A percentile compares a stretch with the other conserved stretches of the same genome.
These are phyloP conservation scores for Fusarium sp. DNA, from an alignment of 2,329 filamentous ascomycete species.

Conservation along the genomic window DNA sequence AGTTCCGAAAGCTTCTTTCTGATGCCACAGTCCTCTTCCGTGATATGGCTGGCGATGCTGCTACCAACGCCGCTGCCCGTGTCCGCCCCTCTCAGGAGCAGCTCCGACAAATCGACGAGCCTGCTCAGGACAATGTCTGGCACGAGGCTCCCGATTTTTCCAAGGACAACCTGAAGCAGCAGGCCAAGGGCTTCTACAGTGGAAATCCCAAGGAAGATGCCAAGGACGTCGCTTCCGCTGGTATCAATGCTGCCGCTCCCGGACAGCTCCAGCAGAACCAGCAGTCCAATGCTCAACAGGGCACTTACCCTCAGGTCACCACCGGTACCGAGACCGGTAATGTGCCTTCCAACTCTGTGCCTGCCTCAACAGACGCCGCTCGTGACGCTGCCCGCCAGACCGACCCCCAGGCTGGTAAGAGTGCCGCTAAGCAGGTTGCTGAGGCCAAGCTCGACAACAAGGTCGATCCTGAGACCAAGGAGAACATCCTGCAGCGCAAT, in stretches of 20 bases:
- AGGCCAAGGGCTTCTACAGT: constrained; percentile 70
- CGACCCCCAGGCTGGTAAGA: constrained; percentile 51
- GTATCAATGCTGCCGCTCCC: constrained; percentile 60
- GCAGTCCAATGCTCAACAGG: constrained; percentile 2
- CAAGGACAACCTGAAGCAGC: constrained; percentile 72
- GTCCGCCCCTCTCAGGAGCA: constrained; percentile 82
- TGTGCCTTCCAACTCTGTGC: not conserved
- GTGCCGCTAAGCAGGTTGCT: constrained; percentile 52
- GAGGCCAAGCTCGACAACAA: constrained; percentile 69
- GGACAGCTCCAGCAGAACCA: constrained; percentile 47
- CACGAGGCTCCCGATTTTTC: constrained; percentile 84
- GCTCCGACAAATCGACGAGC: constrained; percentile 78
- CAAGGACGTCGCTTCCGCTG: constrained; percentile 66
- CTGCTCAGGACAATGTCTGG: constrained; percentile 93
- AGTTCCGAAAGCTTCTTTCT: constrained; percentile 81
- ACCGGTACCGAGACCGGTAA: constrained; percentile 34
- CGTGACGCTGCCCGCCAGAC: constrained; percentile 46
- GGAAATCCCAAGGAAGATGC: constrained; percentile 65
- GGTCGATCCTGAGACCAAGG: constrained; percentile 69
- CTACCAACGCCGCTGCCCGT: constrained; percentile 76
- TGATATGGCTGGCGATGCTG: constrained; percentile 91
- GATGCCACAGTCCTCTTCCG: constrained; percentile 84
- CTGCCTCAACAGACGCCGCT: constrained; percentile 4
- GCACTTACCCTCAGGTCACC: constrained; percentile 57
- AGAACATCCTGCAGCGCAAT: constrained; percentile 54